These are phyloP conservation scores for Suhomyces bribrorum DNA, from an alignment of 1,139 yeast genomes.

Conservation along the genomic window DNA sequence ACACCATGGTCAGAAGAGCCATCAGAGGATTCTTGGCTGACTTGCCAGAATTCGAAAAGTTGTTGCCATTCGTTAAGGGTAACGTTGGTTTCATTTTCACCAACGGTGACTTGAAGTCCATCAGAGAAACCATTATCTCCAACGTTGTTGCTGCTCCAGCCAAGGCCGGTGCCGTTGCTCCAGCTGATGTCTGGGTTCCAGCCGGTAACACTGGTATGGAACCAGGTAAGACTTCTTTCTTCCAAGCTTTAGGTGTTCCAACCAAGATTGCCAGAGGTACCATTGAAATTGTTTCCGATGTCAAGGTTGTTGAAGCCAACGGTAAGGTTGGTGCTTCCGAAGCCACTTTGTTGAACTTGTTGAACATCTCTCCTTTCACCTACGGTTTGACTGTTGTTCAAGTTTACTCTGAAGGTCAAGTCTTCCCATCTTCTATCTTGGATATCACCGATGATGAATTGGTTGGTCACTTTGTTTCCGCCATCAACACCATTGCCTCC, in stretches of 20 bases:
- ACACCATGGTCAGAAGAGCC: slow-evolving; percentile 99
- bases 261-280: slow-evolving; percentile 99
- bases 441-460: slow-evolving; percentile 98
- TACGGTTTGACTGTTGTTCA: slow-evolving; percentile 96
- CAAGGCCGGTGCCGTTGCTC: slow-evolving; percentile 99
- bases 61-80: slow-evolving; percentile 93
- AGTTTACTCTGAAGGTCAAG: slow-evolving; percentile 98
- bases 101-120: slow-evolving; percentile 86
- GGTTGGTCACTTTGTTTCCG: slow-evolving; percentile 87
- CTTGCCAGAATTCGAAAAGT: slow-evolving; percentile 93
- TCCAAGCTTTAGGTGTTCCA: slow-evolving; percentile 99
- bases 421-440: slow-evolving; percentile 94
- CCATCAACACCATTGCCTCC: slow-evolving; percentile 91
- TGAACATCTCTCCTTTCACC: slow-evolving; percentile 99
- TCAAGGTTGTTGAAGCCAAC: slow-evolving; percentile 88
- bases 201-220: slow-evolving; percentile 99
- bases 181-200: slow-evolving; percentile 94
- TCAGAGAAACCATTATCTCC: slow-evolving; percentile 83
- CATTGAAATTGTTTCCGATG: slow-evolving; percentile 97
- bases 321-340: slow-evolving; percentile 97
- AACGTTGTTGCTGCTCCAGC: slow-evolving; percentile 99
- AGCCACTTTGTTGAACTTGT: slow-evolving; percentile 98
- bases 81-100: slow-evolving; percentile 99
- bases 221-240: slow-evolving; percentile 99
- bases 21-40: slow-evolving; percentile 93